Evolutionary conservation across 1,284 basidiomycete genomes (phyloP).

Genomic region (Ceratobasidium sp.): DNA sequence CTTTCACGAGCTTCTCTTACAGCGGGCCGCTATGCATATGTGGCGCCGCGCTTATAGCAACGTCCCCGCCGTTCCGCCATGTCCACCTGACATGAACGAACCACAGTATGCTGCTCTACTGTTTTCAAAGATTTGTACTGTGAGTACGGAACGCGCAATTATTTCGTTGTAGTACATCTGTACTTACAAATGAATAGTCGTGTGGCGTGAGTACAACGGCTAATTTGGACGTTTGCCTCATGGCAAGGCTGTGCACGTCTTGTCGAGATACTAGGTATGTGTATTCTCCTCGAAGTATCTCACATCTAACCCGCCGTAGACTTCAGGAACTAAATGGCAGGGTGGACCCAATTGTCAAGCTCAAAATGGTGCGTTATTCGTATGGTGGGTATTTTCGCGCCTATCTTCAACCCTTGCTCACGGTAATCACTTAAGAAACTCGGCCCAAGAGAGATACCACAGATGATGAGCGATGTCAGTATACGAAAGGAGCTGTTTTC

Average conservation of each 20-base stretch:
- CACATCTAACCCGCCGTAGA: background rate
- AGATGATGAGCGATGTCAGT: background rate
- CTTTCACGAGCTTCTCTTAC: background rate
- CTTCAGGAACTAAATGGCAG: background rate
- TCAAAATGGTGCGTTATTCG: background rate
- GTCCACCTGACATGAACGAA: background rate
- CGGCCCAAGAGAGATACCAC: background rate
- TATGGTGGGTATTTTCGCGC: background rate
- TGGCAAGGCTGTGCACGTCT: background rate
- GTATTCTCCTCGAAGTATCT: background rate
- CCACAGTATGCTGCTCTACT: slow-evolving; percentile 10
- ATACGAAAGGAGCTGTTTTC: background rate
- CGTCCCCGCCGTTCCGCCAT: background rate
- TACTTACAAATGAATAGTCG: background rate
- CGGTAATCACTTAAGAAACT: background rate
- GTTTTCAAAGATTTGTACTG: slow-evolving; percentile 8
- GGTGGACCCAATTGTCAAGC: background rate
- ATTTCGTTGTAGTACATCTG: too few species aligned
- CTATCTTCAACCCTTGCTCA: background rate
- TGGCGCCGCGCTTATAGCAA: background rate
- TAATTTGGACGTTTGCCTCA: background rate
- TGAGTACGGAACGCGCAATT: background rate
- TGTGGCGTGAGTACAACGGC: slow-evolving; percentile 8
- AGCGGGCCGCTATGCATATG: background rate
- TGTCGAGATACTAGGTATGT: slow-evolving; percentile 15